Evolutionary conservation across 768 basidiomycete genomes (phyloP).

Genomic region (Termitomyces eurrhizus): DNA sequence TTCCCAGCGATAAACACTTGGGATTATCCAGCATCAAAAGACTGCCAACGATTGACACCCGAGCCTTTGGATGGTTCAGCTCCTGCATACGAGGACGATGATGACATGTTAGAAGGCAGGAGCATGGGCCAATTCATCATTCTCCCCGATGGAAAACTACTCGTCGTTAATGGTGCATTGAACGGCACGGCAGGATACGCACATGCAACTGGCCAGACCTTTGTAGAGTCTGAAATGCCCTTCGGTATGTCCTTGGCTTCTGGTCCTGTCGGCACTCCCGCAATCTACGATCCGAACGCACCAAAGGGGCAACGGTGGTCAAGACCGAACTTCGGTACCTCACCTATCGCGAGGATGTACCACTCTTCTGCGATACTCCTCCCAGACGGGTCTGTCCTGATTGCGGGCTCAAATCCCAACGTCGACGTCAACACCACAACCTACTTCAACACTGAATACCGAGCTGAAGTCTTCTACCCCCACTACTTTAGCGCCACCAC

Average conservation of each 20-base stretch:
- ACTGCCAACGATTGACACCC: slow-evolving; percentile 84
- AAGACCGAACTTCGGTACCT: slow-evolving; percentile 54
- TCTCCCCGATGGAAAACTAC: slow-evolving; percentile 73
- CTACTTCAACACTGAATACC: slow-evolving; percentile 72
- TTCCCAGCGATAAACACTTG: slow-evolving; percentile 72
- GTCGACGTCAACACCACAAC: slow-evolving; percentile 69
- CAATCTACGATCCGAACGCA: slow-evolving; percentile 76
- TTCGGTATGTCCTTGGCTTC: slow-evolving; percentile 72
- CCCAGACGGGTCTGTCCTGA: slow-evolving; percentile 79
- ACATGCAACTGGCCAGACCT: slow-evolving; percentile 46
- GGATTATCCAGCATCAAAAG: slow-evolving; percentile 61
- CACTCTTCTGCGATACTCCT: slow-evolving; percentile 91
- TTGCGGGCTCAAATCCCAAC: slow-evolving; percentile 94
- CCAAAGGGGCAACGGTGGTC: slow-evolving; percentile 75
- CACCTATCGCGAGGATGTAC: slow-evolving; percentile 77
- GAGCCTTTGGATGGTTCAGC: slow-evolving; percentile 69
- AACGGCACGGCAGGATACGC: slow-evolving; percentile 92
- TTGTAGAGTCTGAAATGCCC: slow-evolving; percentile 52
- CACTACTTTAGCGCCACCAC: slow-evolving; percentile 70
- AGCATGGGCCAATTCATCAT: slow-evolving; percentile 93
- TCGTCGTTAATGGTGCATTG: slow-evolving; percentile 76
- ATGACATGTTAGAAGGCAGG: slow-evolving; percentile 67
- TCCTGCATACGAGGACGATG: slow-evolving; percentile 64
- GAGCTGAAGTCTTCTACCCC: slow-evolving; percentile 89
- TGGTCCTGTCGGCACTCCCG: slow-evolving; percentile 75